Base-by-base conservation (phyloP, 371 early-diverging fungal species). In the Capillidium rhysosporum region DNA sequence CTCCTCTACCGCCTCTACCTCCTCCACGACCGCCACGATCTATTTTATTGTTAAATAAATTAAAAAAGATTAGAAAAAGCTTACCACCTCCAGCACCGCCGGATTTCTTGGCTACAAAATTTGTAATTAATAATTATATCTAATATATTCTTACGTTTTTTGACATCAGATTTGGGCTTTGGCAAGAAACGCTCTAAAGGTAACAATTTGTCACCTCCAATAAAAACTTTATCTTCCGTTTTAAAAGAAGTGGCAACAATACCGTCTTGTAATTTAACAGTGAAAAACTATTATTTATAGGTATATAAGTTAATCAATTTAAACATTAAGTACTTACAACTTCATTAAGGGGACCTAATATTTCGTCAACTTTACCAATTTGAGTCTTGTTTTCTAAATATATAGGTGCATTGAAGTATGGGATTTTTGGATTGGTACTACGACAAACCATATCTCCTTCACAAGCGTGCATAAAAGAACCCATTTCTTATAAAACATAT, bases 281-380 rank as follows among this genome's bases (percentile, higher is more conserved):
- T 92, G 64, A 97, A 94, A 65, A 76, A 89, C 54, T 53, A 44
- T 10, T 44, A 9, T 5, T 43, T 1, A 29, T n/a, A 25, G 28
- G 12, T 7, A n/a, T 14, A 10, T 26, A 26, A 30, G 10, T 4
- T 26, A 9, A 43, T 21, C 8, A 30, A 20, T 14, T 40, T 28
- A 53, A 52, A 21, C 2, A 10, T 23, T 29, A 34, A 52, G 43
- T 16, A 26, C 43, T 28, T 53, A 53, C 54, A 25, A 96, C 88
- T 66, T 97, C 91, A 69, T 91, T 93, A 66, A 98, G 75, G 41
- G 94, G 93, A 40, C 99, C 99, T 28, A 98, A 77, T 58, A 99
- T 95, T 70, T 99, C 99, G 60, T 99, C 98, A n/a, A 99, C 92
- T 64, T 96, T 96, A 60, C 99, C 99, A 63, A 99, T 92, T 67